Evolutionary conservation across 2,329 filamentous ascomycete species (phyloP).

Genomic region (Nigrospora osmanthi): DNA sequence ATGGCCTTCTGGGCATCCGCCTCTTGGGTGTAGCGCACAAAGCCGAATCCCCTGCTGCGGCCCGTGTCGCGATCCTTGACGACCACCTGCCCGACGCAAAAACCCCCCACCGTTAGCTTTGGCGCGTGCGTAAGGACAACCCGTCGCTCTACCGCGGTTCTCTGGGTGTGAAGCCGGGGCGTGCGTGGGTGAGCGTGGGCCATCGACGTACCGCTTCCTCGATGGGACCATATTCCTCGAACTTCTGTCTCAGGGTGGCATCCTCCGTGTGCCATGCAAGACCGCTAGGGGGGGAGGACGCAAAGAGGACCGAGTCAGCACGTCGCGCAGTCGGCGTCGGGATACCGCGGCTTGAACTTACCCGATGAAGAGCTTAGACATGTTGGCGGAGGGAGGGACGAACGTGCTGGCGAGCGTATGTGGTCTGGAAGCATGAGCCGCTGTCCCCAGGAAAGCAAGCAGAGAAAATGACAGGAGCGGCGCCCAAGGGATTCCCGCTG

Average conservation of each 20-base stretch:
- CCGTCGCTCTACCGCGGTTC: too few species aligned
- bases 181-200: neutral
- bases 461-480: too few species aligned
- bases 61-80: constrained; percentile 97
- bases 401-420: neutral
- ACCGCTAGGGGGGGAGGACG: constrained; percentile 49
- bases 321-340: constrained; percentile 8
- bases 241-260: constrained; percentile 76
- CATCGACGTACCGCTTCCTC: constrained; percentile 81
- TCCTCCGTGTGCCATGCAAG: constrained; percentile 99
- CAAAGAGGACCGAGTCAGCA: constrained; percentile 5
- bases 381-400: constrained; percentile 29
- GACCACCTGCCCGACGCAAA: constrained; percentile 59
- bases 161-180: too few species aligned
- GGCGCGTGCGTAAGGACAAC: too few species aligned
- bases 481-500: too few species aligned
- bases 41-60: constrained; percentile 94
- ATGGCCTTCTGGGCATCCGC: constrained; percentile 72
- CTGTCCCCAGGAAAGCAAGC: neutral
- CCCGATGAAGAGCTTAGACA: constrained; percentile 96
- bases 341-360: constrained; percentile 36
- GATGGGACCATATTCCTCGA: constrained; percentile 82
- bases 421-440: neutral
- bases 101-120: neutral
- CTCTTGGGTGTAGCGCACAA: constrained; percentile 80